phyloP scores from a whole-genome alignment of 2,329 filamentous ascomycete genomes.

The Scedosporium dehoogii region DNA sequence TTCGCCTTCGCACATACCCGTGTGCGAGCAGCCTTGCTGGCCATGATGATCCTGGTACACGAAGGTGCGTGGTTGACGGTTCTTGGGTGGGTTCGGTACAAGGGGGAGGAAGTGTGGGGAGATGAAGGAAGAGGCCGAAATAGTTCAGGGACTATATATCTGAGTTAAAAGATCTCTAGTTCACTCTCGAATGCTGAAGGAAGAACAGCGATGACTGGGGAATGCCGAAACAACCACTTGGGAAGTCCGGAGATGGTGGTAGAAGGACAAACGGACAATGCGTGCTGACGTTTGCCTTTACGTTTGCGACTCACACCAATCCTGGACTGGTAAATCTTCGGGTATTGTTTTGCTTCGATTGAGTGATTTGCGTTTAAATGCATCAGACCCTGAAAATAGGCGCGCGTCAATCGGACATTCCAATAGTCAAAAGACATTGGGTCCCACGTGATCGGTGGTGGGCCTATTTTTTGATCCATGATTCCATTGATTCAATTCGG shows the following conservation, averaged over 20 bases:
- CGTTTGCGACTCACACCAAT: neutral
- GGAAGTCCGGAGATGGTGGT: conserved; percentile 10
- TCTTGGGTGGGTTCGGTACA: neutral
- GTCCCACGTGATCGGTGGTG: neutral
- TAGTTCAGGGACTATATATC: neutral
- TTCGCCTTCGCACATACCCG: conserved; percentile 37
- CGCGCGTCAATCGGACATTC: neutral
- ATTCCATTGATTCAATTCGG: neutral
- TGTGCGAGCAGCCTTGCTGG: conserved; percentile 63
- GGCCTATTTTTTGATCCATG: neutral
- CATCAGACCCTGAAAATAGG: neutral
- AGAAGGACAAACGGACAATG: conserved; percentile 1
- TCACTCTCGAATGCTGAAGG: neutral
- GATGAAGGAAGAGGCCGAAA: neutral
- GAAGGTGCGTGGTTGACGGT: neutral
- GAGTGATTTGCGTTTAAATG: neutral
- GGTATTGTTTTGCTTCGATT: neutral
- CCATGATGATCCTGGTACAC: conserved; percentile 36
- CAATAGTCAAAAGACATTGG: neutral
- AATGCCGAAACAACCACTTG: conserved; percentile 5
- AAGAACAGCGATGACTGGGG: neutral
- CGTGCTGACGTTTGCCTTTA: neutral
- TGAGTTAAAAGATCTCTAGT: neutral
- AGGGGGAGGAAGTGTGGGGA: neutral
- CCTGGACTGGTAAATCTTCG: neutral